Base-by-base conservation (phyloP, 768 basidiomycete species). In the Boletus subcaerulescens region DNA sequence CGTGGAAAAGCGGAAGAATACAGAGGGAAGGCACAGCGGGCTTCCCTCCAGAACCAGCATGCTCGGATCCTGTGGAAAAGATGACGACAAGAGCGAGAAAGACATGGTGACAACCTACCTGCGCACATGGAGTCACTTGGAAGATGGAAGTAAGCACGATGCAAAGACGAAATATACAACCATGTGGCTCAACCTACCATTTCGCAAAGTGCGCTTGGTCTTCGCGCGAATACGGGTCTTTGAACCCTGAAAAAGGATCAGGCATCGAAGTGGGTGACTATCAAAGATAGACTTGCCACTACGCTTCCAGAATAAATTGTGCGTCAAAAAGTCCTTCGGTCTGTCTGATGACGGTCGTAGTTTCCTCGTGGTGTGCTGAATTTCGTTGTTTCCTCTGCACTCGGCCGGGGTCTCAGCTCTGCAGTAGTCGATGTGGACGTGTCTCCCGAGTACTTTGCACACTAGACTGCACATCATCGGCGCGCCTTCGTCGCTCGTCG, bases 401-500 rank as follows among this genome's bases (percentile, higher is more conserved):
- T 62, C 49, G 0, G 45, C 65, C 0, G 53, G 62, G 11, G 60
- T 55, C 49, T 73, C 54, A 1, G 77, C 69, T 17, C 81, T 73
- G 59, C 85, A 85, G 52, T 76, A 80, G 59, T 81, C 81, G 52
- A 84, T 67, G 55, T 85, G 84, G 3, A 68, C 71, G 49, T 86
- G 84, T 35, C 84, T 65, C 5, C 80, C 81, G 57, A 83, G 70
- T 5, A 76, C 65, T 22, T 74, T 66, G 60, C 84, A 85, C 35
- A 81, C 70, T 18, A 83, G 62, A 44, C 72, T 83, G 65, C 84
- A 85, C 72, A 84, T 74, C 80, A 84, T 81, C 1, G 84, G 84
- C 1, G 81, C 81, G 9, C 83, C 82, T 31, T 80, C 77, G 43
- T 83, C 80, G 38, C 74, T 74, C 0, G 77, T 62, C 5, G 75